Evolutionary conservation across 2,329 filamentous ascomycete species (phyloP), one percentile per base, ranked within the genome.

Genomic region (Phyllachora maydis): DNA sequence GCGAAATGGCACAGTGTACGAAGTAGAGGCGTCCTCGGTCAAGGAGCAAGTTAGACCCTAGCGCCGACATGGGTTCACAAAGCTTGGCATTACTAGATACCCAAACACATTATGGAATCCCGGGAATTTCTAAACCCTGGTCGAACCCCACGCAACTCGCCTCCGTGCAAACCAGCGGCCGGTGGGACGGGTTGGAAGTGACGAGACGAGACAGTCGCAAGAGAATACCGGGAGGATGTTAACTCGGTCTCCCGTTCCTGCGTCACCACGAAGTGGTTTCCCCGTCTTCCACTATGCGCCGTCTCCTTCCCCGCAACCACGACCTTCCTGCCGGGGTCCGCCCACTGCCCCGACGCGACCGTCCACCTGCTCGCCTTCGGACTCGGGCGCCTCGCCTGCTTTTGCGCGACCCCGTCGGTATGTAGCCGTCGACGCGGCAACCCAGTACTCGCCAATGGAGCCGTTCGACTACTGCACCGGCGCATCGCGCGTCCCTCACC

Each of bases 161-260:
- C n/a, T n/a, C n/a, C n/a, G n/a, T n/a, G n/a, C n/a, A n/a, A n/a
- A n/a, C n/a, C n/a, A n/a, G n/a, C n/a, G n/a, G n/a, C n/a, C n/a
- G n/a, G n/a, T n/a, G n/a, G n/a, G n/a, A n/a, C n/a, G n/a, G n/a
- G n/a, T n/a, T n/a, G n/a, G n/a, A n/a, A n/a, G n/a, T n/a, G n/a
- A n/a, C n/a, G n/a, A n/a, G n/a, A n/a, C n/a, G n/a, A n/a, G n/a
- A n/a, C n/a, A n/a, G n/a, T n/a, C n/a, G n/a, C n/a, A n/a, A n/a
- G n/a, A n/a, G n/a, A n/a, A n/a, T n/a, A n/a, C n/a, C n/a, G n/a
- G n/a, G 50, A 62, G 46, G 52, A 66, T 66, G 61, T 56, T 65
- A 56, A 61, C 59, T 45, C 60, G 58, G 40, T 65, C 60, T 38
- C 59, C 59, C 30, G 47, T 56, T 34, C 47, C 56, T 38, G 51